Conservation (phyloP, 2,329 filamentous ascomycete species). For the Podosphaera xanthii region DNA sequence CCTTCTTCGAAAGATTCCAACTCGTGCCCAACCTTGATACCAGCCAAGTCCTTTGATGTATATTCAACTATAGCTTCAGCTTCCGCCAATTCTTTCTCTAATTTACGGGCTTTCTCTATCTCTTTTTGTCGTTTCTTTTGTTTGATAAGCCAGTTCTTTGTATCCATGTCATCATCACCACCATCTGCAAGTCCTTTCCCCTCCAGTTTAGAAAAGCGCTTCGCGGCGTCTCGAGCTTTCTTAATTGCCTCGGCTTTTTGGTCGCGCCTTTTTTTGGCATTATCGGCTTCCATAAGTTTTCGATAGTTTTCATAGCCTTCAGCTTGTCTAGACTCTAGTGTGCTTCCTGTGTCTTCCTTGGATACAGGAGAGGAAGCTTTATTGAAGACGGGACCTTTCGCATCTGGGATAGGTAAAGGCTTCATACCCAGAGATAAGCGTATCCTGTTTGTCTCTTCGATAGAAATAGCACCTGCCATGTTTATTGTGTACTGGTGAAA, state of each 20-base stretch:
- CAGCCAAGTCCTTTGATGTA: slow-evolving; percentile 65
- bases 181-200: slow-evolving; percentile 67
- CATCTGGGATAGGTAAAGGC: slow-evolving; percentile 64
- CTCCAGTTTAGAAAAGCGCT: slow-evolving; percentile 51
- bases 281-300: slow-evolving; percentile 43
- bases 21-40: slow-evolving; percentile 82
- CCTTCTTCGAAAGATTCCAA: slow-evolving; percentile 57
- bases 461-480: slow-evolving; percentile 40
- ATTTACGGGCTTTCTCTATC: slow-evolving; percentile 51
- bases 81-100: slow-evolving; percentile 56
- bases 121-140: slow-evolving; percentile 90
- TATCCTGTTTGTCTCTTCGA: slow-evolving; percentile 87
- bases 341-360: slow-evolving; percentile 51
- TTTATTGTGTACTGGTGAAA: slow-evolving; percentile 1
- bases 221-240: slow-evolving; percentile 65
- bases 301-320: slow-evolving; percentile 51
- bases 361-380: slow-evolving; percentile 17
- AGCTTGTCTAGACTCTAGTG: slow-evolving; percentile 59
- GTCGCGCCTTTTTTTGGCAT: slow-evolving; percentile 55
- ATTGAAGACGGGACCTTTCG: slow-evolving; percentile 33
- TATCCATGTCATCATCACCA: slow-evolving; percentile 46
- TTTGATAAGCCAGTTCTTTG: slow-evolving; percentile 65
- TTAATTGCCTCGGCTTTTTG: slow-evolving; percentile 65
- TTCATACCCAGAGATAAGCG: slow-evolving; percentile 76
- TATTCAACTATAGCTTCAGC: slow-evolving; percentile 56